Base-by-base conservation (phyloP, 2,329 filamentous ascomycete genomes). In the Fusarium sp. region DNA sequence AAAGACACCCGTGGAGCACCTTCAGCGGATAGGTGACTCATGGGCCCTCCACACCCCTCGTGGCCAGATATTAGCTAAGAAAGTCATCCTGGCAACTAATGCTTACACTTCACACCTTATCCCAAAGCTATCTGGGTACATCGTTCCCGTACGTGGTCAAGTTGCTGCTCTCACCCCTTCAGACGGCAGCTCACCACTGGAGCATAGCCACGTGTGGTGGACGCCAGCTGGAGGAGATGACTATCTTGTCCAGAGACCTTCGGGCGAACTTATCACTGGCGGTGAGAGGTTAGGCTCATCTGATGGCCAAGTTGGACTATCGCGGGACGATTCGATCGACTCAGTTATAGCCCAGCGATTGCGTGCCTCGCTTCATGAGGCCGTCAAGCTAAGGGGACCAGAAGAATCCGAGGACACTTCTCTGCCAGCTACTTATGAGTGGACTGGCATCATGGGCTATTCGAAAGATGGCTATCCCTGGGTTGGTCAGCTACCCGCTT, bases 371-470 rank as follows among this genome's bases (percentile, higher is more conserved):
- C 76, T 88, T 38, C 71, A 75, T 33, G 74, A 77, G 17, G 80
- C 83, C 31, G 68, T 90, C 33, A 84, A 85, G 68, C 75, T 89
- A 22, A 72, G 70, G n/a, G 70, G 60, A 4, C 69, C 81, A 25
- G 79, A 67, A 7, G 60, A 74, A n/a, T 77, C 79, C 12, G 83
- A 84, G 39, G 80, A 81, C 41, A 78, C 85, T 36, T 81, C 84
- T 47, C 80, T 93, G 25, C 76, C 81, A 27, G 85, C 87, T 14
- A 81, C 86, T 35, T 89, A 87, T 77, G 89, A 93, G 77, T 95
- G 93, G 93, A 93, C 91, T 4, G 93, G 93, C 1, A 92, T 94
- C 73, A 95, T 94, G 93, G 93, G 91, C 0, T 94, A 90, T 80
- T 90, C 88, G 35, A 83, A 89, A 11, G 93, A 95, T 78, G 83